Conservation (phyloP, 768 basidiomycete species). For the Cytidiella melzeri region DNA sequence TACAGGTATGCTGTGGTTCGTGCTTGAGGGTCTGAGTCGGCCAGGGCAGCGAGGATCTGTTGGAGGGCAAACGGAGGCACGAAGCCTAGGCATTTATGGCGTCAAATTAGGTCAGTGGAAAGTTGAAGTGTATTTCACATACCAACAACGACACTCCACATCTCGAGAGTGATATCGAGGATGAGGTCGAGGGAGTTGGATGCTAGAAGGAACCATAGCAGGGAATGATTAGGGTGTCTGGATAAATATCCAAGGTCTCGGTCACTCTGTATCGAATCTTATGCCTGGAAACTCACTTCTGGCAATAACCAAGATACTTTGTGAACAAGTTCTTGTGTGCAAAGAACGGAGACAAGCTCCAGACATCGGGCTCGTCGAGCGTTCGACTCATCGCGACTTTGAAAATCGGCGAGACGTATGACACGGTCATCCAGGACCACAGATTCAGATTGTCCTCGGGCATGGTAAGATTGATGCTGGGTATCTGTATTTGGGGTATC, state of each 20-base stretch:
- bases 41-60: constrained; percentile 49
- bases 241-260: too few species aligned
- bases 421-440: constrained; percentile 62
- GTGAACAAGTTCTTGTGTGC: constrained; percentile 60
- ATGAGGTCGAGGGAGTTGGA: constrained; percentile 69
- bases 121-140: constrained; percentile 19
- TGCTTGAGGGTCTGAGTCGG: constrained; percentile 34
- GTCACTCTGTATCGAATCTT: constrained; percentile 1
- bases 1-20: constrained; percentile 48
- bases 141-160: constrained; percentile 54
- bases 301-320: constrained; percentile 48
- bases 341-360: constrained; percentile 63
- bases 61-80: constrained; percentile 55
- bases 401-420: constrained; percentile 60
- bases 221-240: constrained; percentile 50
- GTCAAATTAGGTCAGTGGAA: too few species aligned
- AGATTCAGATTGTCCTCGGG: constrained; percentile 62
- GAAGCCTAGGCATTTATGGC: constrained; percentile 4
- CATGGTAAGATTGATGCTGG: constrained; percentile 43
- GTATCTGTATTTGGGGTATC: constrained; percentile 31
- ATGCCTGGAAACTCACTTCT: constrained; percentile 29
- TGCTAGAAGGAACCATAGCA: constrained; percentile 54
- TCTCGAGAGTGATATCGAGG: constrained; percentile 48
- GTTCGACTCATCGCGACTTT: constrained; percentile 44
- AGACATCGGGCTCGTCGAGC: constrained; percentile 42